phyloP scores from a whole-genome alignment of 495 filamentous ascomycete species.

The Trypethelium eluteriae region DNA sequence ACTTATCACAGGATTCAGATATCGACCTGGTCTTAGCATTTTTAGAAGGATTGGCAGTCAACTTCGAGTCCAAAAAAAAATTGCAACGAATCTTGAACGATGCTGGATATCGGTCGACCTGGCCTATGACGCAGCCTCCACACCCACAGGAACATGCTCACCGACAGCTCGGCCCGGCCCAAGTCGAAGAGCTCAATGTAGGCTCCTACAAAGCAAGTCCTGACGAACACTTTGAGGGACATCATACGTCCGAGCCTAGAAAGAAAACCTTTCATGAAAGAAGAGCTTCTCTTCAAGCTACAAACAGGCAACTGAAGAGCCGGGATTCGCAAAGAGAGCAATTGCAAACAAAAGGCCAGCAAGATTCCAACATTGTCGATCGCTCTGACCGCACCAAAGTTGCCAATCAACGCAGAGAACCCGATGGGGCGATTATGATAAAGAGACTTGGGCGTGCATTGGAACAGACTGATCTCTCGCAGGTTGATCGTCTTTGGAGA shows the following conservation, averaged over 20 bases:
- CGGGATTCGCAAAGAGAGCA: neutral
- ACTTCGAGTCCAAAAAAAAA: neutral
- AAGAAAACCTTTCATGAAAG: too few relatives aligned
- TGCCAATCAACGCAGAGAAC: neutral
- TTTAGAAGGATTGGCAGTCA: neutral
- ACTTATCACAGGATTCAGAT: neutral
- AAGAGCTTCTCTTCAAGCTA: too few relatives aligned
- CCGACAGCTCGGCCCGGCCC: neutral
- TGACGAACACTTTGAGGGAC: too few relatives aligned
- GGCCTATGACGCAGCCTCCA: neutral
- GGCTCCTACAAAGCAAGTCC: too few relatives aligned
- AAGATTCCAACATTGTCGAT: neutral
- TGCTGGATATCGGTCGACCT: neutral
- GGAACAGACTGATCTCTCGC: conserved; percentile 17
- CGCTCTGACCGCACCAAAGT: neutral
- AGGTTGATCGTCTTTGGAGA: conserved; percentile 17
- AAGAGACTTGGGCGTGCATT: conserved; percentile 23
- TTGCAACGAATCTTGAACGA: neutral
- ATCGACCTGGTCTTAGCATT: conserved; percentile 2
- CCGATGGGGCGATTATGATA: neutral
- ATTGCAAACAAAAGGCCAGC: neutral
- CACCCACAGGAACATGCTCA: too few relatives aligned
- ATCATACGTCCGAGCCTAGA: too few relatives aligned
- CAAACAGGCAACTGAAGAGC: too few relatives aligned
- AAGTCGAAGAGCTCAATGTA: neutral